Evolutionary conservation across 1,284 basidiomycete species (phyloP).

Genomic region (Tilletia horrida): DNA sequence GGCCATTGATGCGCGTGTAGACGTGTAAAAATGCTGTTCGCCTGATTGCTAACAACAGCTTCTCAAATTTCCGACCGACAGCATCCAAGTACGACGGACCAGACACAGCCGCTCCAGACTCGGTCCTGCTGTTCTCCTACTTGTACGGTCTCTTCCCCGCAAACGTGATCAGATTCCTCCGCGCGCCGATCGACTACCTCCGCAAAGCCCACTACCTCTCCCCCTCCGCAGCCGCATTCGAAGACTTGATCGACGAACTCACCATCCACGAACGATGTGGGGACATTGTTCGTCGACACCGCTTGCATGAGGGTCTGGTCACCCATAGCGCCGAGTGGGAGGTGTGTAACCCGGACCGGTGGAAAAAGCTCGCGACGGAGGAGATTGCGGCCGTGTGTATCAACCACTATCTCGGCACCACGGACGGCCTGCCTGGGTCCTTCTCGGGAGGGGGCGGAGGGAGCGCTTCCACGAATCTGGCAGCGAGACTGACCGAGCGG

Average conservation of each 20-base stretch:
- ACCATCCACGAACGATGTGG: conserved; percentile 57
- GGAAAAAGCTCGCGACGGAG: conserved; percentile 66
- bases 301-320: conserved; percentile 71
- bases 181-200: conserved; percentile 66
- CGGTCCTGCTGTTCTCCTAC: conserved; percentile 63
- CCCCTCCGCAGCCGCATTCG: conserved; percentile 47
- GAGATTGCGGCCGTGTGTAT: conserved; percentile 69
- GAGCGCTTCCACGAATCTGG: neutral
- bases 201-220: conserved; percentile 58
- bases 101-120: conserved; percentile 40
- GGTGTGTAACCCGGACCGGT: conserved; percentile 65
- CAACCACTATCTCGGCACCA: conserved; percentile 50
- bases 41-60: conserved; percentile 30
- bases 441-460: neutral
- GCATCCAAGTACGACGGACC: conserved; percentile 26
- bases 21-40: conserved; percentile 31
- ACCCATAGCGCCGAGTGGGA: conserved; percentile 64
- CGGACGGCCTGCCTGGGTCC: conserved; percentile 23
- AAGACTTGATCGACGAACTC: conserved; percentile 65
- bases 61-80: too few relatives aligned
- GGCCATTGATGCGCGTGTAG: too few relatives aligned
- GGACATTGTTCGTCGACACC: conserved; percentile 67
- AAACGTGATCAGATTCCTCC: conserved; percentile 73
- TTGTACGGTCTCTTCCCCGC: conserved; percentile 84
- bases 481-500: neutral